A percentile compares a stretch with the other conserved stretches of the same genome.
Evolutionary conservation across 129 eudicot genomes (phyloP).

Genomic region (Artemisia annua): DNA sequence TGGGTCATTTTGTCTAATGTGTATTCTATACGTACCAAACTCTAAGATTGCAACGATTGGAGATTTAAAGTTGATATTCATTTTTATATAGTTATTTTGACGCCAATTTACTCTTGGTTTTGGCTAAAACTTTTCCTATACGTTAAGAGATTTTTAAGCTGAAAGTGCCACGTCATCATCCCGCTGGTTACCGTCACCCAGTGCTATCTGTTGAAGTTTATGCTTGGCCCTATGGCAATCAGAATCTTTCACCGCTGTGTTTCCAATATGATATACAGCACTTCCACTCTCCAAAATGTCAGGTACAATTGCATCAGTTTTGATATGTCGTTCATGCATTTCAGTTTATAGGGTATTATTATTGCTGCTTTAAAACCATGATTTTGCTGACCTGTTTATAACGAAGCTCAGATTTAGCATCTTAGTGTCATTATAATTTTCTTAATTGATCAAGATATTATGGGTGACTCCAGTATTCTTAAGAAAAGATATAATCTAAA

Average conservation of each 20-base stretch:
- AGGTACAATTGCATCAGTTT: conserved; percentile 16
- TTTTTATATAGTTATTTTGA: too few species aligned
- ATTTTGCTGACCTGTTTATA: not conserved
- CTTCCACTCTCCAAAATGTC: conserved; percentile 15
- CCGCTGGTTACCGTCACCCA: not conserved
- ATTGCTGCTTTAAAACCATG: not conserved
- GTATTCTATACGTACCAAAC: too few species aligned
- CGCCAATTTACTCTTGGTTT: too few species aligned
- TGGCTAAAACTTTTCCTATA: too few species aligned
- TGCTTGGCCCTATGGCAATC: conserved; percentile 17
- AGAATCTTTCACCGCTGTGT: conserved; percentile 12
- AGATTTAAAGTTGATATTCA: too few species aligned
- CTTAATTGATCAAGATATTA: not conserved
- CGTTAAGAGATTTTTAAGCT: too few species aligned
- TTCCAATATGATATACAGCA: not conserved
- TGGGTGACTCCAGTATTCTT: not conserved
- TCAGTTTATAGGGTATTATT: conserved; percentile 14
- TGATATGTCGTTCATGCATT: conserved; percentile 11
- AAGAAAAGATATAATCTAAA: conserved; percentile 1
- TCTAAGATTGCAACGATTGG: too few species aligned
- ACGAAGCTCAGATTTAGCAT: not conserved
- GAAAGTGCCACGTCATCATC: too few species aligned
- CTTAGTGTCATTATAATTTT: not conserved
- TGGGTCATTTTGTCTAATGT: too few species aligned
- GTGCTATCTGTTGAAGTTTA: conserved; percentile 5